phyloP scores from a whole-genome alignment of 2,329 filamentous ascomycete species.

The Neonectria hederae region DNA sequence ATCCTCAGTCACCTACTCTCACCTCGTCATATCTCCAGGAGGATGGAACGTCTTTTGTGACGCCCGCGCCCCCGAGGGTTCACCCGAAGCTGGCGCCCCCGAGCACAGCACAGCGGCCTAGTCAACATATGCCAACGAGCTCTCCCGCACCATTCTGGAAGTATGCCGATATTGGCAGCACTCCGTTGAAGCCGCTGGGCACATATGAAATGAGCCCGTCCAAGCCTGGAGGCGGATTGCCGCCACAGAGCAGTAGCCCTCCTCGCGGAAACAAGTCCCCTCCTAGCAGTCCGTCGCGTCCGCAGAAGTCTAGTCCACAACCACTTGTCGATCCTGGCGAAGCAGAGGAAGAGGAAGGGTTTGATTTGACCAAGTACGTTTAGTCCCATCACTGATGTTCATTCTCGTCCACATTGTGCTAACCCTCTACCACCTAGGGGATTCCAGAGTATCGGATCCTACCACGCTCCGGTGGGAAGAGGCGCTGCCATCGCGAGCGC shows the following conservation, averaged over 20 bases:
- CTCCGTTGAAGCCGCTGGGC: slow-evolving; percentile 65
- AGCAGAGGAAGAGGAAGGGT: slow-evolving; percentile 61
- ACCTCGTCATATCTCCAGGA: slow-evolving; percentile 71
- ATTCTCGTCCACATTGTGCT: slow-evolving; percentile 13
- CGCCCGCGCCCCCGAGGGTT: slow-evolving; percentile 76
- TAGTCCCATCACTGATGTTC: neutral
- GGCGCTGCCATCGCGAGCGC: slow-evolving; percentile 56
- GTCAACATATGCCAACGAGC: slow-evolving; percentile 86
- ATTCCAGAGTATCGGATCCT: slow-evolving; percentile 72
- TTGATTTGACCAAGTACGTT: slow-evolving; percentile 67
- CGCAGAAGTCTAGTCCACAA: slow-evolving; percentile 46
- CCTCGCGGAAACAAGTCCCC: slow-evolving; percentile 61
- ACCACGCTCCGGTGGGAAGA: slow-evolving; percentile 64
- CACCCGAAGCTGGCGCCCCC: slow-evolving; percentile 81
- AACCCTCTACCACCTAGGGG: slow-evolving; percentile 54
- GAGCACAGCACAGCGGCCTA: slow-evolving; percentile 82
- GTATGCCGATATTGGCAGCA: slow-evolving; percentile 80
- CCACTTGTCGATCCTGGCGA: slow-evolving; percentile 45
- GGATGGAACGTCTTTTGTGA: slow-evolving; percentile 70
- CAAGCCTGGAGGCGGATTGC: slow-evolving; percentile 55
- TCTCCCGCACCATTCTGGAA: slow-evolving; percentile 91
- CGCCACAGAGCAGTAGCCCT: slow-evolving; percentile 68
- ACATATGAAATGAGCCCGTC: slow-evolving; percentile 68
- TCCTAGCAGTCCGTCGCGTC: slow-evolving; percentile 60
- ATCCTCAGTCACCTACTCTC: slow-evolving; percentile 68